Percentiles rank a stretch among this genome's conserved stretches.
phyloP scores from a whole-genome alignment of 257 asterid genomes.

The Solanum etuberosum region DNA sequence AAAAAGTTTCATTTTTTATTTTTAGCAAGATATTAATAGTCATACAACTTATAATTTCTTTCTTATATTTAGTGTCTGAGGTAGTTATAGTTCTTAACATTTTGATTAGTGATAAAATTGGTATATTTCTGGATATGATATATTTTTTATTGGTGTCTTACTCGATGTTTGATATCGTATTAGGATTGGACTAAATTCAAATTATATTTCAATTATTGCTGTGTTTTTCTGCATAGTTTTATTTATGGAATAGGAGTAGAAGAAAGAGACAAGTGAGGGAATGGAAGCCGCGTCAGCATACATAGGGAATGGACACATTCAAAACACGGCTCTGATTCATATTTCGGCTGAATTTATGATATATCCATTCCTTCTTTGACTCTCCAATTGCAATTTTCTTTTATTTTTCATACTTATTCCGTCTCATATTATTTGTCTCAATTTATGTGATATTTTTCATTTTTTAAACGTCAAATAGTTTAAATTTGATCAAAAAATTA shows the following conservation, averaged over 20 bases:
- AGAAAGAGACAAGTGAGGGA: not conserved
- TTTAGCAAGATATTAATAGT: not conserved
- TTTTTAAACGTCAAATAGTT: no score
- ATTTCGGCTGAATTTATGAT: not conserved
- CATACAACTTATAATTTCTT: not conserved
- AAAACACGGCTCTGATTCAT: not conserved
- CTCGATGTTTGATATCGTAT: no score
- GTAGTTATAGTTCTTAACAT: not conserved
- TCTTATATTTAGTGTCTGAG: no score
- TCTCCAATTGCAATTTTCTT: not conserved
- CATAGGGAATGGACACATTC: not conserved
- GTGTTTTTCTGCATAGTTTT: not conserved
- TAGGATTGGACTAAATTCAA: no score
- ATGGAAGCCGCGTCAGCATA: not conserved
- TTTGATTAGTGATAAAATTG: not conserved
- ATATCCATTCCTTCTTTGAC: not conserved
- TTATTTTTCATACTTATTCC: not conserved
- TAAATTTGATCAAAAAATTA: no score
- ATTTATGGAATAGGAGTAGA: not conserved
- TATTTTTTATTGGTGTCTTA: no score
- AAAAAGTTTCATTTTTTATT: no score
- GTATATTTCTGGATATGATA: not conserved
- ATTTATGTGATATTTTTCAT: fast-evolving
- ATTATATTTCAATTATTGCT: not conserved
- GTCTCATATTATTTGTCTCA: not conserved